Evolutionary conservation across 2,329 filamentous ascomycete genomes (phyloP), one percentile per base, ranked within the genome.

Genomic region (Exophiala dermatitidis): DNA sequence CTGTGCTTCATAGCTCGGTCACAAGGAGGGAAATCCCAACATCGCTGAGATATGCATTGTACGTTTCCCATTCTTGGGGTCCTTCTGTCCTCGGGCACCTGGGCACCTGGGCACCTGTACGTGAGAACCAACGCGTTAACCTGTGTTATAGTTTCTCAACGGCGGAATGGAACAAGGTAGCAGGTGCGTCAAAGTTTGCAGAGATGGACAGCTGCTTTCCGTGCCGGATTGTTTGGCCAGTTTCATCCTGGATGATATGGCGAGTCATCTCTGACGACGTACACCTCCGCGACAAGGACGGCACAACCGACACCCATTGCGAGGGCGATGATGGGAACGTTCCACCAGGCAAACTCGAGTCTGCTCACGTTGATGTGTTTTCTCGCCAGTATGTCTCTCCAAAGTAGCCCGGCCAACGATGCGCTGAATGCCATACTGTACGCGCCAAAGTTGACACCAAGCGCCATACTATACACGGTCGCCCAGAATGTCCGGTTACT

Each of bases 361-460:
- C 77, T 73, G 2, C 74, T 69, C 0, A 89, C 83, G 34, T 72
- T 74, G 53, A 89, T 88, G 58, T 85, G 78, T 64, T 88, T 88
- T 30, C 83, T 72, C 0, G 66, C 69, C 1, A 88, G 73, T 12
- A 89, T 88, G 57, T 88, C 83, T 2, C 83, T 75, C 85, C 85
- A 89, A 0, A 88, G 70, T 5, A 89, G 72, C 1, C 85, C 85
- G 1, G 85, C 85, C 1, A 88, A 68, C 0, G 84, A 86, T 0
- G 84, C 85, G 58, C 82, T 86, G 61, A 89, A 86, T 0, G 83
- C 82, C 0, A 81, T 80, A 64, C 83, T 86, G 64, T 88, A 88
- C 0, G 85, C 85, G 3, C 85, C 85, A 53, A 83, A 88, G 66
- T 89, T 88, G 56, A 88, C 82, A 1, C 84, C 84, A 0, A 89